Conservation (phyloP, 257 asterid species). For the Verbena officinalis region DNA sequence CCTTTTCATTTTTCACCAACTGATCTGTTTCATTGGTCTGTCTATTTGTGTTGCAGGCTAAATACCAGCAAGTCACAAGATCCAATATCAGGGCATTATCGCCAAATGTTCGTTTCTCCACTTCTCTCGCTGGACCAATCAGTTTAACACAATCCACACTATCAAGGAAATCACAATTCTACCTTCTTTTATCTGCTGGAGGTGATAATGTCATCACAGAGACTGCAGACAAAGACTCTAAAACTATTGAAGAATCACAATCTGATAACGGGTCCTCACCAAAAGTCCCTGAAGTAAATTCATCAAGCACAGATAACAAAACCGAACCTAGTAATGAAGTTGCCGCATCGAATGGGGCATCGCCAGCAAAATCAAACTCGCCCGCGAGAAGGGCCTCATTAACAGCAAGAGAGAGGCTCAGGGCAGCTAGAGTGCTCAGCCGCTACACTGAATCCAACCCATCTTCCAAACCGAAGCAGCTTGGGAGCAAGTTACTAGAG, state of each 20-base stretch:
- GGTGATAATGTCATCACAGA: constrained; percentile 53
- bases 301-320: constrained; percentile 32
- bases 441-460: constrained; percentile 81
- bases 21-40: neutral
- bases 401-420: constrained; percentile 90
- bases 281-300: constrained; percentile 16
- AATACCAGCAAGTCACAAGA: constrained; percentile 43
- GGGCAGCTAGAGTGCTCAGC: constrained; percentile 93
- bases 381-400: constrained; percentile 59
- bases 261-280: constrained; percentile 36
- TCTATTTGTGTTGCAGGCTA: constrained; percentile 43
- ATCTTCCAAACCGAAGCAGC: constrained; percentile 45
- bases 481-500: constrained; percentile 71
- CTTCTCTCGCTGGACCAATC: constrained; percentile 28
- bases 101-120: constrained; percentile 32
- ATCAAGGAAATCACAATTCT: constrained; percentile 35
- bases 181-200: constrained; percentile 44
- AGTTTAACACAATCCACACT: constrained; percentile 34
- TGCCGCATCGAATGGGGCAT: constrained; percentile 29
- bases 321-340: constrained; percentile 11
- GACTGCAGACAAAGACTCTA: constrained; percentile 35
- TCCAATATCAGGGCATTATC: constrained; percentile 28
- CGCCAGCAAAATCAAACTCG: constrained; percentile 41
- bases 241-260: constrained; percentile 32
- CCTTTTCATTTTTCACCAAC: neutral